Evolutionary conservation across 768 basidiomycete species (phyloP).

Genomic region (Leucocoprinus birnbaumii): DNA sequence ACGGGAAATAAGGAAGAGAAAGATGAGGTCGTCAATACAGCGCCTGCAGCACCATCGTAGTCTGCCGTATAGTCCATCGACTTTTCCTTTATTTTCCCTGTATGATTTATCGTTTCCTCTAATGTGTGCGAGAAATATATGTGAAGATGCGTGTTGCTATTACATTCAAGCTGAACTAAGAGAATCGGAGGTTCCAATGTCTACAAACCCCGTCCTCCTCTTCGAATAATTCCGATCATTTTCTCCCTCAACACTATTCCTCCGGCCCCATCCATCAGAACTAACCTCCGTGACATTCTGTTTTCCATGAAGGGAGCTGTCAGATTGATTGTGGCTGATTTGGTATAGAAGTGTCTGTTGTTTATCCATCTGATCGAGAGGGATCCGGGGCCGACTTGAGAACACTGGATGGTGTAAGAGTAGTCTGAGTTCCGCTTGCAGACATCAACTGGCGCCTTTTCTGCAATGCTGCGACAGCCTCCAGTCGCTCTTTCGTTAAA

Average conservation of each 20-base stretch:
- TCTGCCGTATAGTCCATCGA: neutral
- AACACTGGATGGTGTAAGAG: neutral
- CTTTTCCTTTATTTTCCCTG: neutral
- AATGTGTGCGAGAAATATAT: neutral
- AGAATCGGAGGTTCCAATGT: neutral
- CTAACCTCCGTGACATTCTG: neutral
- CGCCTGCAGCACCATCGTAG: conserved; percentile 6
- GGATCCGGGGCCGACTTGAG: neutral
- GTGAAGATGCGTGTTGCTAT: neutral
- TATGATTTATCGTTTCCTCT: neutral
- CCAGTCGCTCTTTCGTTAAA: neutral
- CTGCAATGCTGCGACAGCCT: neutral
- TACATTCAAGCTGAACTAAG: neutral
- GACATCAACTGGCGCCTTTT: neutral
- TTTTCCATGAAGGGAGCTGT: neutral
- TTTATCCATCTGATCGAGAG: neutral
- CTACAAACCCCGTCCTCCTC: neutral
- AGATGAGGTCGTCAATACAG: neutral
- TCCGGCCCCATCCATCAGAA: neutral
- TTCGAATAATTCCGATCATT: neutral
- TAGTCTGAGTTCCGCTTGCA: neutral
- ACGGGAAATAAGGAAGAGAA: neutral
- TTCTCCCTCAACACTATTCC: neutral
- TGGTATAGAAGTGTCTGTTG: neutral
- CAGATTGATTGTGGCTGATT: neutral